Base-by-base conservation (phyloP, 768 basidiomycete genomes). In the Mycena amicta region DNA sequence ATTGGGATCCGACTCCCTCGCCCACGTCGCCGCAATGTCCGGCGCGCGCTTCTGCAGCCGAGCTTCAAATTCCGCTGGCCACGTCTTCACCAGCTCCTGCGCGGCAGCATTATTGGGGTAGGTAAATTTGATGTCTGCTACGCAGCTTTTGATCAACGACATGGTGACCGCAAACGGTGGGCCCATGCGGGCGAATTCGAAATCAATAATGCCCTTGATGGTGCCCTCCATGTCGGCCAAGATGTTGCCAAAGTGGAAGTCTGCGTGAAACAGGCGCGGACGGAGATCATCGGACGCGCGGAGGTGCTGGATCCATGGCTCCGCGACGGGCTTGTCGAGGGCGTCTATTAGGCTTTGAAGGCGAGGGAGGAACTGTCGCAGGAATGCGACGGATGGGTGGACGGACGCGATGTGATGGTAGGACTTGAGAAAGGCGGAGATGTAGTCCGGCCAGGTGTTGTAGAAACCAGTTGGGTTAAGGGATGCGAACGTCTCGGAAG, bases 201-300 rank as follows among this genome's bases (percentile, higher is more conserved):
- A 63, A 28, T 63, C 62, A 30, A 60, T 63, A 12, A 63, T 39
- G 0, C 46, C 62, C 22, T 63, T 56, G 49, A 63, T 56, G 18
- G 15, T 60, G 16, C 62, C 62, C 25, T 57, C 43, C 5, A 31
- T 26, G n/a, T 59, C 57, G 23, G 58, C 58, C 25, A 63, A 54
- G 29, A 63, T 56, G 28, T 63, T 63, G 2, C 62, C 62, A 28
- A 63, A 63, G 52, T 63, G 62, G 22, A 63, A 59, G 43, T 63
- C 62, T 15, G 53, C 51, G 41, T 63, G 62, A 33, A 51, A 51
- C 2, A 63, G 55, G 20, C 62, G 58, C 25, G 46, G 45, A 18
- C 52, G 55, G 15, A 63, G 55, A 20, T 20, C 51, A 8, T 37
- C 33, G 1, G 58, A 50, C 25, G 33, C 4, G 20, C 52, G 46